Percentiles rank a stretch among this genome's conserved stretches.
These are phyloP conservation scores for Setomelanomma holmii DNA, from an alignment of 2,329 filamentous ascomycete species.

Conservation along the genomic window DNA sequence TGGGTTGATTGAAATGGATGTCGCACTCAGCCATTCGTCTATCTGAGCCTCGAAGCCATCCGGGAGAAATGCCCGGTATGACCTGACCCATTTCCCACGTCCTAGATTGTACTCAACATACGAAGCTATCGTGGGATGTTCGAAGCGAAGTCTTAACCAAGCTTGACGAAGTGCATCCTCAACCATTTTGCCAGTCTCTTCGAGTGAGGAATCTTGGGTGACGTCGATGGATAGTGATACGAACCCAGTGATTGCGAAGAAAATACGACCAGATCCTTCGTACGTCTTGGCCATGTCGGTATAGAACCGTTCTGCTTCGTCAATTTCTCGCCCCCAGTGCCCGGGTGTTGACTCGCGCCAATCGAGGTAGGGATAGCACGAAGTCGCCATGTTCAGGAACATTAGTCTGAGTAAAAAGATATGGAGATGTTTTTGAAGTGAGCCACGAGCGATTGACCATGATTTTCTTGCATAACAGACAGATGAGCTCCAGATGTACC, in stretches of 20 bases:
- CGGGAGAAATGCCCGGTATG: constrained; percentile 24
- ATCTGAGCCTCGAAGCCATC: constrained; percentile 7
- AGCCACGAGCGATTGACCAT: too few relatives aligned
- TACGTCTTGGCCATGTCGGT: constrained; percentile 45
- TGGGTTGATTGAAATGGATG: constrained; percentile 32
- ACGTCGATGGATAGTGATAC: constrained; percentile 37
- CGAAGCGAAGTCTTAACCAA: constrained; percentile 44
- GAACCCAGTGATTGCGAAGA: constrained; percentile 53
- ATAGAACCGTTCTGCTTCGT: constrained; percentile 55
- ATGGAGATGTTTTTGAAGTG: too few relatives aligned
- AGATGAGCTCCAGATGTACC: background rate
- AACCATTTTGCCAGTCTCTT: constrained; percentile 13
- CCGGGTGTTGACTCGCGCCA: constrained; percentile 2
- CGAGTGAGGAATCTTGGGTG: background rate
- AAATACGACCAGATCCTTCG: constrained; percentile 49
- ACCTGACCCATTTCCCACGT: constrained; percentile 34
- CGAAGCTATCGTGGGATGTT: constrained; percentile 47
- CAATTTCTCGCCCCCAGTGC: constrained; percentile 46
- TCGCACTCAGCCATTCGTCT: constrained; percentile 38
- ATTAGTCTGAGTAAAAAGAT: background rate
- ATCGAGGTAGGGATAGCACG: constrained; percentile 5
- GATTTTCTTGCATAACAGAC: too few relatives aligned
- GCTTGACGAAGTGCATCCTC: constrained; percentile 42
- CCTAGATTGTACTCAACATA: constrained; percentile 19
- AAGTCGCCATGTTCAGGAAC: background rate